Evolutionary conservation across 257 asterid species (phyloP).

Genomic region (Jaltomata sinuosa): DNA sequence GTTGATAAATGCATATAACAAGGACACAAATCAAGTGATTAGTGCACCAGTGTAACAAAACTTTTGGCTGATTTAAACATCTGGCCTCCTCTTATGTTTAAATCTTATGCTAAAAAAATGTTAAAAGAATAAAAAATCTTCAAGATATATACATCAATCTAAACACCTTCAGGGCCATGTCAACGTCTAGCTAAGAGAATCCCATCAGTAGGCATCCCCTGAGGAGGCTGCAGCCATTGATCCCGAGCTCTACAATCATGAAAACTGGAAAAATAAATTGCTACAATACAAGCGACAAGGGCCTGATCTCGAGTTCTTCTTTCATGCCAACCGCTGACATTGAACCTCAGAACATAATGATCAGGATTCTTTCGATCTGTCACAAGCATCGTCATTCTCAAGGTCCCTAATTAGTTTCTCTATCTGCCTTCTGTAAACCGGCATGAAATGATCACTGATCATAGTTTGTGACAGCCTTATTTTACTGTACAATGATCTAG

Average conservation of each 20-base stretch:
- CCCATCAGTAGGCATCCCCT: neutral
- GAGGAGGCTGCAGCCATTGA: neutral
- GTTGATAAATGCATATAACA: too few species aligned
- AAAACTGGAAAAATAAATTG: neutral
- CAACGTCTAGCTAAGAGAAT: neutral
- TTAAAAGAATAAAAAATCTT: neutral
- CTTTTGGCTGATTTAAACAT: neutral
- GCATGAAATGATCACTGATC: conserved; percentile 98
- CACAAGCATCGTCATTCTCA: conserved; percentile 32
- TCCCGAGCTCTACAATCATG: neutral
- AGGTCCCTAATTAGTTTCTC: conserved; percentile 63
- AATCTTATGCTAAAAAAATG: neutral
- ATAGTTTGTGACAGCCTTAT: conserved; percentile 78
- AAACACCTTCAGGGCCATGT: neutral
- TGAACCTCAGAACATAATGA: neutral
- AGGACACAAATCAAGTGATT: neutral
- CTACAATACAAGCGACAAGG: neutral
- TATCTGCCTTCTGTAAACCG: conserved; percentile 70
- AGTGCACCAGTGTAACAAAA: neutral
- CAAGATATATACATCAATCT: neutral
- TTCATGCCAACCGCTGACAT: neutral
- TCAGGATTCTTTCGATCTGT: neutral
- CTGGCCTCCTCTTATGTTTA: neutral
- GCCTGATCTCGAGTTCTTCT: neutral
- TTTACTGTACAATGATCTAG: conserved; percentile 70